Conservation (phyloP, 2,329 filamentous ascomycete genomes). For the Epichloe scottii region DNA sequence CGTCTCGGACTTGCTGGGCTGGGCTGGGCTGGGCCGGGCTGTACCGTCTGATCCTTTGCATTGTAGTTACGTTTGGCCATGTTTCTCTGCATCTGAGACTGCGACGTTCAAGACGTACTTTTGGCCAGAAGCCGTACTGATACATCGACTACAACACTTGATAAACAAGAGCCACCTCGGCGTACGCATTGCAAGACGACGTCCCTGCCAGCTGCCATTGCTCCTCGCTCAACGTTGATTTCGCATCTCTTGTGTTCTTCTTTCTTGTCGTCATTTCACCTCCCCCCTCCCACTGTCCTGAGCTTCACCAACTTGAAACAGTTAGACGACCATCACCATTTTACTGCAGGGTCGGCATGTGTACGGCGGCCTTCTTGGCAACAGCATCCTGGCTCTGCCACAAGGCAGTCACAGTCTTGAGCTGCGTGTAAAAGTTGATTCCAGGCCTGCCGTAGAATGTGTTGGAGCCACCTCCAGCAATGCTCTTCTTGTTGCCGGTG, state of each 20-base stretch:
- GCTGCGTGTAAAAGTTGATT: constrained; percentile 89
- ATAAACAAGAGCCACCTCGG: too few relatives aligned
- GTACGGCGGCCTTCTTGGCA: constrained; percentile 70
- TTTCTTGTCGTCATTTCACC: too few relatives aligned
- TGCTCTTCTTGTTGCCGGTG: constrained; percentile 73
- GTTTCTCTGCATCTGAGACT: neutral
- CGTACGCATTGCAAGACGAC: too few relatives aligned
- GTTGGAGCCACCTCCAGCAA: constrained; percentile 82
- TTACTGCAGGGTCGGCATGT: constrained; percentile 58
- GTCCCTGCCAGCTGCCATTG: too few relatives aligned
- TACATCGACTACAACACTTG: neutral
- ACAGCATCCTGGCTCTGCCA: constrained; percentile 83
- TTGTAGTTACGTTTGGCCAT: too few relatives aligned
- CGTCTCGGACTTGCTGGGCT: too few relatives aligned
- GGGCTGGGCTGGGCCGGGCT: too few relatives aligned
- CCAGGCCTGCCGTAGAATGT: constrained; percentile 94
- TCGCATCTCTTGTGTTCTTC: too few relatives aligned
- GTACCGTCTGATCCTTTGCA: too few relatives aligned
- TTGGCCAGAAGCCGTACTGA: neutral
- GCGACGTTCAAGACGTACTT: neutral
- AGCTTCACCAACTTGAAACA: too few relatives aligned
- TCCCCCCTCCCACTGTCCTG: too few relatives aligned
- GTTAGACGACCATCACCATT: neutral
- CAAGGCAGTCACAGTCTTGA: constrained; percentile 91
- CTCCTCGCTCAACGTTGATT: too few relatives aligned